phyloP scores from a whole-genome alignment of 164 flowering plant genomes.

The Brasenia schreberi region DNA sequence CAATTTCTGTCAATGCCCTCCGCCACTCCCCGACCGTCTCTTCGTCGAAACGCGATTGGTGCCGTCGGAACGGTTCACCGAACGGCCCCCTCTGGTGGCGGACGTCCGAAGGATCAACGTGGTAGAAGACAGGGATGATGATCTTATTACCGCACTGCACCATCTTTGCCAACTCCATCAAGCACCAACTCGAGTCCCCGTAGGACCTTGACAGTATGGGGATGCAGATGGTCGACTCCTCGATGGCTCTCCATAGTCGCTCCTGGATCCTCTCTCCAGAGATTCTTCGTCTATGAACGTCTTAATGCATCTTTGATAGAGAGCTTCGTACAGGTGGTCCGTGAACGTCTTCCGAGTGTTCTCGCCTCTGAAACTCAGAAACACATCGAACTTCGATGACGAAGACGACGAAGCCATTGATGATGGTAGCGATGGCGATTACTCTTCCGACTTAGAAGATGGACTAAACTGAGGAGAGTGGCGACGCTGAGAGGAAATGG shows the following conservation, averaged over 20 bases:
- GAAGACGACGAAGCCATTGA: background rate
- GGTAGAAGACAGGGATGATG: slow-evolving; percentile 2
- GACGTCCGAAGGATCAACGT: background rate
- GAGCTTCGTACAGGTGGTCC: slow-evolving; percentile 3
- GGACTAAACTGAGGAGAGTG: too few species aligned
- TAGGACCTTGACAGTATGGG: slow-evolving; percentile 1
- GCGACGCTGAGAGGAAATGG: too few species aligned
- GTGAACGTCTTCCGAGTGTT: slow-evolving; percentile 4
- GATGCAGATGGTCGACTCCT: slow-evolving; percentile 1
- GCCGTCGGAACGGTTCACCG: background rate
- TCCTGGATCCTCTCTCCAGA: background rate
- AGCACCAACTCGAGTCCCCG: slow-evolving; percentile 3
- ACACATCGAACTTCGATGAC: background rate
- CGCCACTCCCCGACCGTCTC: background rate
- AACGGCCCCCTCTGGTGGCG: background rate
- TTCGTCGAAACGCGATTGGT: background rate
- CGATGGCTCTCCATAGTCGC: slow-evolving; percentile 1
- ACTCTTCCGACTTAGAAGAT: too few species aligned
- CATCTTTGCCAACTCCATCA: background rate
- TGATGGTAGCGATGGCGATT: too few species aligned
- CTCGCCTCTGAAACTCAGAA: slow-evolving; percentile 3
- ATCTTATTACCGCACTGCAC: too few species aligned
- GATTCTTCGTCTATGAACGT: slow-evolving; percentile 5
- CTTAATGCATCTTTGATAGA: background rate
- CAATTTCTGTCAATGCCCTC: background rate